Base-by-base conservation (phyloP, 768 basidiomycete genomes). In the Tremella mesenterica region DNA sequence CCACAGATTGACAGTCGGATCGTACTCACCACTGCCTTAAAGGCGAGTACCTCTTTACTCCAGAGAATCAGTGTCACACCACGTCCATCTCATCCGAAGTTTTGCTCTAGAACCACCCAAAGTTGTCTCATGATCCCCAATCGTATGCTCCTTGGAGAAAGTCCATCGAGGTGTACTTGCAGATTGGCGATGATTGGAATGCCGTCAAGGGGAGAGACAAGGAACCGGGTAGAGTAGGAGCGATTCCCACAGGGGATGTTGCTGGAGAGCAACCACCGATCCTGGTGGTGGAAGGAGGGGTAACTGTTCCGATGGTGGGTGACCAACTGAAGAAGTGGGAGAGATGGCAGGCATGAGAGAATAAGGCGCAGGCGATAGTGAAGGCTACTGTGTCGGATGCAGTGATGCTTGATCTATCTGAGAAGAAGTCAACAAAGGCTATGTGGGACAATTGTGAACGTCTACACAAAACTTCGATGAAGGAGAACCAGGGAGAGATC, bases 151-250 rank as follows among this genome's bases (percentile, higher is more conserved):
- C 43, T 10, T 44, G 43, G 43, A 16, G 44, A 46, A 16, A 18
- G 25, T 18, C 44, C n/a, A 26, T 46, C 20, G 27, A 23, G 20
- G n/a, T 46, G 8, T 14, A 16, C 16, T 25, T 46, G 9, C 44
- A 46, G 44, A 18, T 46, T 8, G n/a, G 44, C 16, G 7, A 46
- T 26, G 21, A 26, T 25, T 46, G 47, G 47, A 48, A 48, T 48
- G 31, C 47, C 27, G 44, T 25, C 21, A 16, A 18, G 27, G 44
- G 44, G 27, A 5, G 16, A 14, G 44, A 46, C 25, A 26, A 23
- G n/a, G 18, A 46, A 26, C 44, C 44, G 25, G 44, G 44, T 5
- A 10, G 12, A 44, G 10, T 10, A 21, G 21, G 12, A 10, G 12
- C 13, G 43, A 23, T 12, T 10, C 12, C 21, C 12, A 12, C 43